Percentiles rank a stretch among this genome's conserved stretches.
Conservation (phyloP, 768 basidiomycete species). For the Rhodotorula paludigena region DNA sequence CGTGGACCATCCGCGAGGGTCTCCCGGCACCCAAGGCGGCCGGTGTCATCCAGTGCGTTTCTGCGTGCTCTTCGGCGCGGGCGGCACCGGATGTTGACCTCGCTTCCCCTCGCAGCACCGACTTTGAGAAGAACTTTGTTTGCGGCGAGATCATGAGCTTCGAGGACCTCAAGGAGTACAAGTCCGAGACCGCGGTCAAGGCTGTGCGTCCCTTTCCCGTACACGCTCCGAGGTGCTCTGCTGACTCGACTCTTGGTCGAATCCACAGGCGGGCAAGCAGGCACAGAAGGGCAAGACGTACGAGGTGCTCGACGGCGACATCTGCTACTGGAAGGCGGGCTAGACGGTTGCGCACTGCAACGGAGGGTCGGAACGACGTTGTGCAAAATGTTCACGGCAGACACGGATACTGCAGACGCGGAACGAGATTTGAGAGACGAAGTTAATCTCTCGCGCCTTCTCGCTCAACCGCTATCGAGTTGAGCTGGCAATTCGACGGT, state of each 20-base stretch:
- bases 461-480: too few species aligned
- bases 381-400: too few species aligned
- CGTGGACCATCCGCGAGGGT: constrained; percentile 92
- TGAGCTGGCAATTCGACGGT: too few species aligned
- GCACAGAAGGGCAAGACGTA: constrained; percentile 96
- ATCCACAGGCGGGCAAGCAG: constrained; percentile 66
- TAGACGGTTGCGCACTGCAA: too few species aligned
- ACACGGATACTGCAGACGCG: too few species aligned
- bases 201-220: constrained; percentile 52
- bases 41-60: constrained; percentile 81
- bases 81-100: not conserved
- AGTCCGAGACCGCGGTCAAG: constrained; percentile 85
- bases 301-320: constrained; percentile 53
- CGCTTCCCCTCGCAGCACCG: constrained; percentile 56
- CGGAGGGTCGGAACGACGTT: too few species aligned
- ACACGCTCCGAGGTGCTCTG: not conserved
- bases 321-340: constrained; percentile 70
- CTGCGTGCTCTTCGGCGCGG: not conserved
- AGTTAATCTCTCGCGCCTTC: too few species aligned
- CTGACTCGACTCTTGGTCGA: not conserved
- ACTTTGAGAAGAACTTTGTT: constrained; percentile 97
- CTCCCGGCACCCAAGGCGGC: constrained; percentile 96
- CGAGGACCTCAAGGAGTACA: constrained; percentile 82
- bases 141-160: constrained; percentile 96
- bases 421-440: too few species aligned